Evolutionary conservation across 257 asterid species (phyloP).

Genomic region (Lavandula angustifolia): DNA sequence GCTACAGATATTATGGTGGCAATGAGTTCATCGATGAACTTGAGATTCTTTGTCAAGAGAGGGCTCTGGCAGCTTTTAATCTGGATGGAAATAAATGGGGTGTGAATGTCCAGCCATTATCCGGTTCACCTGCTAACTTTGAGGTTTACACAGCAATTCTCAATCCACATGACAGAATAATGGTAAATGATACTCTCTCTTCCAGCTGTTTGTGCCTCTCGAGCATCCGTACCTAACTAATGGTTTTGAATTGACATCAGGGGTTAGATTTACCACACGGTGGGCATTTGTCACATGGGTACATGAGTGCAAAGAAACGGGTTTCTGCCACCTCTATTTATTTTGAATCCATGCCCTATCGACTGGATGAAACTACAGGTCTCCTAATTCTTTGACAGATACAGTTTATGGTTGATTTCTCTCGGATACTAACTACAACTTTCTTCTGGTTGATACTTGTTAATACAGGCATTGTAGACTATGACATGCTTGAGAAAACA

Average conservation of each 20-base stretch:
- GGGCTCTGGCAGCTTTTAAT: constrained; percentile 89
- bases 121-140: constrained; percentile 98
- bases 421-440: not conserved
- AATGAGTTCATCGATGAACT: constrained; percentile 85
- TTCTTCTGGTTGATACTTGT: constrained; percentile 20
- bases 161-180: constrained; percentile 85
- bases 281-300: constrained; percentile 95
- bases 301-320: constrained; percentile 92
- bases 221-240: constrained; percentile 7
- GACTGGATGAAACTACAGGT: constrained; percentile 93
- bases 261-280: constrained; percentile 98
- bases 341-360: constrained; percentile 95
- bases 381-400: not conserved
- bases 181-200: constrained; percentile 48
- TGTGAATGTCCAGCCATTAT: constrained; percentile 88
- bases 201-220: constrained; percentile 1
- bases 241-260: constrained; percentile 40
- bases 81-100: constrained; percentile 83
- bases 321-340: constrained; percentile 93
- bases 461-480: constrained; percentile 77
- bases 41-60: constrained; percentile 87
- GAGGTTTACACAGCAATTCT: constrained; percentile 91
- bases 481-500: constrained; percentile 90
- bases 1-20: constrained; percentile 84
- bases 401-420: not conserved